Conservation (phyloP, 2,329 filamentous ascomycete genomes). For the Cytospora mali region DNA sequence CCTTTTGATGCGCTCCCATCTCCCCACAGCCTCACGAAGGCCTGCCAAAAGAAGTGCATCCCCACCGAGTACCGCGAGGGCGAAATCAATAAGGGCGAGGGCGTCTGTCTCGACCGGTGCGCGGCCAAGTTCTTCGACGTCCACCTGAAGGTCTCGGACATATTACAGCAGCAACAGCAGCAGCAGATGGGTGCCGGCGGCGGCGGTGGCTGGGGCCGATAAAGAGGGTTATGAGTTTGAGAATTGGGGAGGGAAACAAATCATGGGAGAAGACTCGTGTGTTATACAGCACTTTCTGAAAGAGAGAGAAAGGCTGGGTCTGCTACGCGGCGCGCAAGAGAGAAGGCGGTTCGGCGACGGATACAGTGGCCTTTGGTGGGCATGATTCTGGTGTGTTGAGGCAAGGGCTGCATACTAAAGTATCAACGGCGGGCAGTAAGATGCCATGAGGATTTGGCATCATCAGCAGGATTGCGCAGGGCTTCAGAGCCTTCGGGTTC, state of each 20-base stretch:
- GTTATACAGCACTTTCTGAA: too few species aligned
- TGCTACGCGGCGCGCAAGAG: neutral
- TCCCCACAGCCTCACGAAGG: constrained; percentile 71
- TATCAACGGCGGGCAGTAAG: neutral
- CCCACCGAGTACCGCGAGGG: constrained; percentile 90
- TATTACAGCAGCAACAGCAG: constrained; percentile 87
- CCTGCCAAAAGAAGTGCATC: constrained; percentile 93
- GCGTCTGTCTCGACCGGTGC: constrained; percentile 96
- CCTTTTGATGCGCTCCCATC: neutral
- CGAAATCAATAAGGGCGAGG: constrained; percentile 98
- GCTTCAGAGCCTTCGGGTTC: neutral
- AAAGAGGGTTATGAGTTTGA: neutral
- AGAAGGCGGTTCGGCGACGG: neutral
- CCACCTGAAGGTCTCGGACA: constrained; percentile 95
- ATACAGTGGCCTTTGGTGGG: neutral
- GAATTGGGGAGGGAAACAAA: neutral
- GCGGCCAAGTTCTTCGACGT: constrained; percentile 98
- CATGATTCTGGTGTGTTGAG: neutral
- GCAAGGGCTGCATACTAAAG: neutral
- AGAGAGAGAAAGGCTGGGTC: neutral
- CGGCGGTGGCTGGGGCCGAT: constrained; percentile 41
- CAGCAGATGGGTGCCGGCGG: constrained; percentile 61
- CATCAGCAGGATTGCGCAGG: neutral
- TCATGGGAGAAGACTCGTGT: neutral
- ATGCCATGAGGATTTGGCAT: neutral